Conservation (phyloP, 2,329 filamentous ascomycete species). For the Clonostachys byssicola region DNA sequence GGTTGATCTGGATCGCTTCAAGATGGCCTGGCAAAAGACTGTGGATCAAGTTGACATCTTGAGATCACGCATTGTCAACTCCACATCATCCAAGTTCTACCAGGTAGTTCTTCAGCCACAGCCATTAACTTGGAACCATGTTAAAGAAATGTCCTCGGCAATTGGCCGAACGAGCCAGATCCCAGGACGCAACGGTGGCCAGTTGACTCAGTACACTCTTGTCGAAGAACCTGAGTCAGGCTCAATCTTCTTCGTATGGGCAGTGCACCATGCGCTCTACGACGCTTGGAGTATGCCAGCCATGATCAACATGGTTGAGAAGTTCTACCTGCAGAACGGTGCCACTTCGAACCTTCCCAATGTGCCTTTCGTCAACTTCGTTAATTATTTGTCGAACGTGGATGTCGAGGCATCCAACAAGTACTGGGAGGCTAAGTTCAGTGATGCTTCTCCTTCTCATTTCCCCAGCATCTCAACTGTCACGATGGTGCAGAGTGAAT, state of each 20-base stretch:
- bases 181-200: constrained; percentile 8
- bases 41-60: neutral
- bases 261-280: constrained; percentile 3
- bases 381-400: constrained; percentile 30
- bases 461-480: constrained; percentile 7
- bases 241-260: constrained; percentile 18
- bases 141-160: no score
- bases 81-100: no score
- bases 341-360: neutral
- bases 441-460: constrained; percentile 1
- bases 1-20: neutral
- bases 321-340: constrained; percentile 2
- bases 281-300: constrained; percentile 1
- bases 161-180: neutral
- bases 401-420: constrained; percentile 1
- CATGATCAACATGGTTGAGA: constrained; percentile 1
- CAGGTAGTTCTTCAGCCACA: no score
- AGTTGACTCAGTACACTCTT: constrained; percentile 4
- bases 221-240: neutral
- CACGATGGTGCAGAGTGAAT: no score
- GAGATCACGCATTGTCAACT: neutral
- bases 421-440: constrained; percentile 1
- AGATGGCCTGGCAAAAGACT: neutral
- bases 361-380: constrained; percentile 29
- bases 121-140: no score